These are phyloP conservation scores for Penicillium chermesinum DNA, from an alignment of 495 filamentous ascomycete species.

Conservation along the genomic window DNA sequence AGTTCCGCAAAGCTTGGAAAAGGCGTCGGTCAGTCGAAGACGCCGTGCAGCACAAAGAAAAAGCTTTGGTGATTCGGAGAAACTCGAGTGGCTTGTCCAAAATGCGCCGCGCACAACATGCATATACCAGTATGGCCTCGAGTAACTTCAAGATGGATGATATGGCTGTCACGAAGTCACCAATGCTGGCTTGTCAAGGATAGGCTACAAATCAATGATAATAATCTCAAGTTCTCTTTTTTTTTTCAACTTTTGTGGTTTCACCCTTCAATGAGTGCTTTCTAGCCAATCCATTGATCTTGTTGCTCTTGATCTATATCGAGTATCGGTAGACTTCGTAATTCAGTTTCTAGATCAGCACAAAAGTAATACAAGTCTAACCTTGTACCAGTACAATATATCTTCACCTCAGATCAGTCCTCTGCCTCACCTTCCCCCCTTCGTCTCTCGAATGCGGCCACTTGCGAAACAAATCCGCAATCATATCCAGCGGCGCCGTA, in stretches of 20 bases:
- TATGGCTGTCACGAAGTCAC: slow-evolving; percentile 9
- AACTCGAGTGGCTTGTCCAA: slow-evolving; percentile 7
- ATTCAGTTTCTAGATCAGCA: no score
- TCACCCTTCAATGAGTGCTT: background rate
- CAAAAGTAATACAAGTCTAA: no score
- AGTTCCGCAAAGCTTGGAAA: slow-evolving; percentile 39
- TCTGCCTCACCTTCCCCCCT: background rate
- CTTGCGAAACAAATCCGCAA: slow-evolving; percentile 29
- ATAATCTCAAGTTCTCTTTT: background rate
- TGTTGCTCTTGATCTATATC: no score
- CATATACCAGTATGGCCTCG: slow-evolving; percentile 9
- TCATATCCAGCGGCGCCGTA: slow-evolving; percentile 23
- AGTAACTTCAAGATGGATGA: background rate
- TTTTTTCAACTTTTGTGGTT: background rate
- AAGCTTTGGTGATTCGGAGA: background rate
- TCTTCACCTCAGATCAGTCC: background rate
- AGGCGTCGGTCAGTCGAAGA: slow-evolving; percentile 19
- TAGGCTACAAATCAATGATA: slow-evolving; percentile 1
- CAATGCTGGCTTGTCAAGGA: slow-evolving; percentile 11
- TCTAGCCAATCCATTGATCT: background rate
- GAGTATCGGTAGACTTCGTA: no score
- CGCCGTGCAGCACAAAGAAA: background rate
- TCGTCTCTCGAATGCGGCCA: slow-evolving; percentile 18
- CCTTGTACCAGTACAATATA: background rate
- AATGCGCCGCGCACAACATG: slow-evolving; percentile 17